Evolutionary conservation across 2,329 filamentous ascomycete species (phyloP).

Genomic region (Penicillium sp.): DNA sequence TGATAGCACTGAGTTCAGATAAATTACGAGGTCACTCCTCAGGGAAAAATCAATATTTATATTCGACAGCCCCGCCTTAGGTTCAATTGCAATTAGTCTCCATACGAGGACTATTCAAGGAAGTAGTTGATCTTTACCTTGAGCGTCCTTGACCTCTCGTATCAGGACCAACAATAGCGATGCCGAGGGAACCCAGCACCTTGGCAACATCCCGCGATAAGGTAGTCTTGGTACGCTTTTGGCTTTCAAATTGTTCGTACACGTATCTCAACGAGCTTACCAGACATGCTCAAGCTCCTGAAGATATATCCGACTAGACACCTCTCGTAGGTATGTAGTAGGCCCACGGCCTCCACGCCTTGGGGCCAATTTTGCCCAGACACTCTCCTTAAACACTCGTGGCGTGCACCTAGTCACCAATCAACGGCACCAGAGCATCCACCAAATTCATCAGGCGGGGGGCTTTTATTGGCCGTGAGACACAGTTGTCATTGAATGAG

Average conservation of each 20-base stretch:
- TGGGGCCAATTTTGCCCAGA: too few relatives aligned
- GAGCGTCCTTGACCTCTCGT: neutral
- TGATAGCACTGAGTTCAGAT: neutral
- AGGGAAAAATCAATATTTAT: neutral
- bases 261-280: neutral
- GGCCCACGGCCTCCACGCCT: too few relatives aligned
- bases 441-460: neutral
- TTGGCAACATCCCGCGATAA: neutral
- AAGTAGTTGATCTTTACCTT: neutral
- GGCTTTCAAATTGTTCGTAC: too few relatives aligned
- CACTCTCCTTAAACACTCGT: too few relatives aligned
- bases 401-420: too few relatives aligned
- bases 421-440: too few relatives aligned
- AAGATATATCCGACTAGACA: too few relatives aligned
- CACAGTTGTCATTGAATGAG: neutral
- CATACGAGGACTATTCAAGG: neutral
- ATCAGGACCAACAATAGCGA: slow-evolving; percentile 5
- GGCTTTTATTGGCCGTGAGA: neutral
- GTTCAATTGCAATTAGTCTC: neutral
- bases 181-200: neutral
- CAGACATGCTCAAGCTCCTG: neutral
- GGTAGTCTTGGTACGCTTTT: neutral
- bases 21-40: too few relatives aligned
- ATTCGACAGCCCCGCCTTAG: too few relatives aligned
- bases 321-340: too few relatives aligned